Evolutionary conservation across 257 asterid species (phyloP).

Genomic region (Solanum peruvianum): DNA sequence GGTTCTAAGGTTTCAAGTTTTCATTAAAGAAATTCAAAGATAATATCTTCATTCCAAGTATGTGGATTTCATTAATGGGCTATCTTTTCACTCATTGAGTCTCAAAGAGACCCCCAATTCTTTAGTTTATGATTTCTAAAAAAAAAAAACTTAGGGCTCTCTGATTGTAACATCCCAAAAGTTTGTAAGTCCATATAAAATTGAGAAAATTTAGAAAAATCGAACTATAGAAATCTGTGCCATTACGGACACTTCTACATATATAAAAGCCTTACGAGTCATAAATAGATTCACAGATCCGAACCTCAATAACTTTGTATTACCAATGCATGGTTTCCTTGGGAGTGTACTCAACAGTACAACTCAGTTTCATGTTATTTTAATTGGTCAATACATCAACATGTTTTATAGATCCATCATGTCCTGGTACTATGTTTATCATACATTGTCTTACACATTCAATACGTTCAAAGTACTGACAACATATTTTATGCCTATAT

Average conservation of each 20-base stretch:
- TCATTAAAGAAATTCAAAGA: not conserved
- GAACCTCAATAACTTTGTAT: not conserved
- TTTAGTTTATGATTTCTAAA: too few relatives aligned
- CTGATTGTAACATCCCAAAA: not conserved
- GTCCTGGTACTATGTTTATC: not conserved
- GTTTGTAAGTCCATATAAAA: not conserved
- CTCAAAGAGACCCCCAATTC: not conserved
- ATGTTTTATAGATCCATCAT: not conserved
- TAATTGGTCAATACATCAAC: not conserved
- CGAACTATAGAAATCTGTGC: not conserved
- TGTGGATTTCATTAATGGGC: not conserved
- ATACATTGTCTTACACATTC: not conserved
- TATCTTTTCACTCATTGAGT: not conserved
- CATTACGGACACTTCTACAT: too few relatives aligned
- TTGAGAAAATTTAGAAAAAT: not conserved
- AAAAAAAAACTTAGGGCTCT: not conserved
- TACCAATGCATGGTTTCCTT: not conserved
- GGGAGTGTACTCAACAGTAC: not conserved
- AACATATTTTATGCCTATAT: not conserved
- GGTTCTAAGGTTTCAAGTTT: not conserved
- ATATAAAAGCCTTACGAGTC: not conserved
- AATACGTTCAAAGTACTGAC: not conserved
- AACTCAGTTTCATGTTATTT: not conserved
- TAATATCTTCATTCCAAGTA: not conserved
- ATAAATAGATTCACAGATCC: too few relatives aligned